Base-by-base conservation (phyloP, 2,329 filamentous ascomycete genomes). In the Cytospora mali region DNA sequence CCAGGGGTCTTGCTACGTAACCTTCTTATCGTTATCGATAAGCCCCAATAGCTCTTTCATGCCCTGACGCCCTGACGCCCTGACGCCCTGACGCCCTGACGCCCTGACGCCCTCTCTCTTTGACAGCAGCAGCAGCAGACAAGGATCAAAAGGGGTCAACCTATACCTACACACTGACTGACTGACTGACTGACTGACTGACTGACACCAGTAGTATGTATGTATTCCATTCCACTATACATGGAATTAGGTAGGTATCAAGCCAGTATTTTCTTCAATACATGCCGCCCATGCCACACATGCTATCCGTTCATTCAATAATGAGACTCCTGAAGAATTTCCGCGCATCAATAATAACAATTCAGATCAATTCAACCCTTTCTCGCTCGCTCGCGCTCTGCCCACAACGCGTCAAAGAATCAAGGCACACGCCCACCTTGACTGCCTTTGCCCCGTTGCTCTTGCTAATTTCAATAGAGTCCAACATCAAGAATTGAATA, bases 1-100 rank as follows among this genome's bases (percentile, higher is more conserved):
- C 58, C 35, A 57, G 58, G 58, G 62, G 58, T 61, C 58, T 31
- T 31, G 58, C 57, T 61, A 64, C 62, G 62, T 64, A 60, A 64
- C 49, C 31, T 42, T 21, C 16, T n/a, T 6, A n/a, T n/a, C 13
- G 28, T 55, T 64, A 64, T 64, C 62, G 62, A 64, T 64, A 64
- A 64, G 49, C 28, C 21, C n/a, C 9, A 23, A 18, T 21, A 25
- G 11, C 13, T 23, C 28, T 39, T 46, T 29, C 16, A 49, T 23
- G n/a, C 42, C 9, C n/a, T n/a, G n/a, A n/a, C n/a, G n/a, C n/a
- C n/a, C n/a, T n/a, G n/a, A n/a, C n/a, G n/a, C n/a, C n/a, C n/a
- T n/a, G n/a, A n/a, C n/a, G n/a, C n/a, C n/a, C n/a, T n/a, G n/a
- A n/a, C n/a, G n/a, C n/a, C n/a, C n/a, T n/a, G n/a, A n/a, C n/a